These are phyloP conservation scores for Ottelia alismoides DNA, from an alignment of 106 monocot genomes.

Conservation along the genomic window DNA sequence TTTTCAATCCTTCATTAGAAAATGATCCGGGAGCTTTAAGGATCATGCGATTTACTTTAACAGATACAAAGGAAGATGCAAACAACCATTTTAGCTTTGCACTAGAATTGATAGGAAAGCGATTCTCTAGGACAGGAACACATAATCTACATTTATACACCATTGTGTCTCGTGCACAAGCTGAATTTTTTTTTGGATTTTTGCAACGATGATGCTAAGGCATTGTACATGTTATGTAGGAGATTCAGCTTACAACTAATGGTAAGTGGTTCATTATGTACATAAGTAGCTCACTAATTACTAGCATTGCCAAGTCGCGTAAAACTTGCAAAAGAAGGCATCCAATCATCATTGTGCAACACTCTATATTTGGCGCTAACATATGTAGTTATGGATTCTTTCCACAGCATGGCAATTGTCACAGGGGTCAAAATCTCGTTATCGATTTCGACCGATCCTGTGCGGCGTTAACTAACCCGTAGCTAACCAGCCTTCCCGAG, in stretches of 20 bases:
- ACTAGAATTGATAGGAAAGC: background rate
- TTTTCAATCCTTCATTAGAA: constrained; percentile 28
- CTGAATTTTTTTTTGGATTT: background rate
- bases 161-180: constrained; percentile 2
- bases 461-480: too few species aligned
- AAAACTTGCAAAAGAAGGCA: constrained; percentile 9
- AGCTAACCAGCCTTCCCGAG: too few species aligned
- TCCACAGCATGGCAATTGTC: too few species aligned
- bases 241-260: constrained; percentile 55
- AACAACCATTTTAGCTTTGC: background rate
- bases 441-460: too few species aligned
- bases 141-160: background rate
- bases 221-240: constrained; percentile 40
- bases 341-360: background rate
- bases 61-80: constrained; percentile 4
- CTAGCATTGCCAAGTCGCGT: constrained; percentile 45
- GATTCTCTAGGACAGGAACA: too few species aligned
- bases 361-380: too few species aligned
- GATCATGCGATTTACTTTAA: constrained; percentile 36
- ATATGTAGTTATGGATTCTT: too few species aligned
- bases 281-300: constrained; percentile 41
- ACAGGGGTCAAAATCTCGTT: too few species aligned
- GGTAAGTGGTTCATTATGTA: constrained; percentile 46
- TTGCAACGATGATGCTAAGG: constrained; percentile 4
- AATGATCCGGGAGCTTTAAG: constrained; percentile 40